Percentiles rank a stretch among this genome's conserved stretches.
phyloP scores from a whole-genome alignment of 495 filamentous ascomycete genomes.

The Letharia columbiana region DNA sequence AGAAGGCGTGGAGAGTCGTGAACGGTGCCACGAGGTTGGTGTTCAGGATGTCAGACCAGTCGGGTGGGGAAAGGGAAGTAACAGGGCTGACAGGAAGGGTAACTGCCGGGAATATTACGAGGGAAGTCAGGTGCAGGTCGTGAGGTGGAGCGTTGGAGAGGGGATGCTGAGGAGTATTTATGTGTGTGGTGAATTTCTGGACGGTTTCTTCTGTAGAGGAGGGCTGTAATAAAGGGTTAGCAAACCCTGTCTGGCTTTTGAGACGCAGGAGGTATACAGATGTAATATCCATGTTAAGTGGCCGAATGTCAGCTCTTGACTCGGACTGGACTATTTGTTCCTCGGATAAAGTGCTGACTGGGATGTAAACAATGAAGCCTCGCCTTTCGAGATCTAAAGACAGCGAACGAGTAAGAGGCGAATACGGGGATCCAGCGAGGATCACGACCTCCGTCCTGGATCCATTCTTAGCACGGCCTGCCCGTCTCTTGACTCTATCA shows the following conservation, averaged over 20 bases:
- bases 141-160: conserved; percentile 63
- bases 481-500: conserved; percentile 59
- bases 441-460: conserved; percentile 83
- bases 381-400: conserved; percentile 78
- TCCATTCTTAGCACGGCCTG: conserved; percentile 70
- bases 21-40: conserved; percentile 88
- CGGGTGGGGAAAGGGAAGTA: conserved; percentile 69
- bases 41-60: conserved; percentile 84
- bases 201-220: conserved; percentile 49
- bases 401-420: conserved; percentile 72
- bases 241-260: conserved; percentile 7
- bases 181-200: conserved; percentile 50
- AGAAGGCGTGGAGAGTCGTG: conserved; percentile 74
- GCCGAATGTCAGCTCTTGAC: conserved; percentile 66
- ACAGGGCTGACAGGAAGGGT: conserved; percentile 65
- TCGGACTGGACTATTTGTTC: conserved; percentile 69
- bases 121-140: conserved; percentile 62
- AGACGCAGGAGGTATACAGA: conserved; percentile 42
- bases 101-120: conserved; percentile 60
- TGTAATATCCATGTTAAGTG: conserved; percentile 74
- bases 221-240: conserved; percentile 42
- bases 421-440: conserved; percentile 70
- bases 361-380: conserved; percentile 88
- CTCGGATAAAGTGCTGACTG: conserved; percentile 70
- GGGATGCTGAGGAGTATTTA: conserved; percentile 62